These are phyloP conservation scores for Saposhnikovia divaricata DNA, from an alignment of 129 eudicot species.

Conservation along the genomic window DNA sequence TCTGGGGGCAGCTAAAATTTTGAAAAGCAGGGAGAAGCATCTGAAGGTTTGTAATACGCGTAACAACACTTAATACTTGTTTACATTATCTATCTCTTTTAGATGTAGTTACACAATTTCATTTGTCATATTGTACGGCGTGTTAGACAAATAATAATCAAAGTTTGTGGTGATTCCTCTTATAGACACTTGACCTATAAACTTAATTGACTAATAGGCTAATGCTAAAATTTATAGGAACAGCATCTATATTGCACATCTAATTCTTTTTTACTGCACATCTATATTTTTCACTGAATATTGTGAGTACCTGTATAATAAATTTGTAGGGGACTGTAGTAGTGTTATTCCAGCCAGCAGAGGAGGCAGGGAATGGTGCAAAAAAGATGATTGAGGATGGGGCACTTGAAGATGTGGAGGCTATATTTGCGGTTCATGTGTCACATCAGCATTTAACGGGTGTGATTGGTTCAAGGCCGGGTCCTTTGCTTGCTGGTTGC, in stretches of 20 bases:
- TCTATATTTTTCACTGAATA: background rate
- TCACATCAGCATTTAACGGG: slow-evolving; percentile 64
- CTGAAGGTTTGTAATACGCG: slow-evolving; percentile 16
- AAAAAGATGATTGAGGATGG: slow-evolving; percentile 81
- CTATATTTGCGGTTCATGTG: slow-evolving; percentile 76
- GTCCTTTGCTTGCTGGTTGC: slow-evolving; percentile 85
- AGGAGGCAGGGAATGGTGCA: slow-evolving; percentile 97
- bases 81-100: background rate
- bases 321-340: slow-evolving; percentile 69
- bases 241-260: background rate
- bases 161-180: background rate
- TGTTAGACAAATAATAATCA: background rate
- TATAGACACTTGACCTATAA: background rate
- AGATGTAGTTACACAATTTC: background rate
- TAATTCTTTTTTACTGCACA: no score
- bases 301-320: background rate
- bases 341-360: slow-evolving; percentile 90
- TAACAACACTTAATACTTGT: background rate
- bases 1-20: slow-evolving; percentile 50
- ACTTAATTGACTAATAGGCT: background rate
- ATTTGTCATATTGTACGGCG: no score
- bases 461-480: slow-evolving; percentile 77
- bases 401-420: slow-evolving; percentile 69
- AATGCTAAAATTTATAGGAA: background rate
- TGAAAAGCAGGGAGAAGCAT: slow-evolving; percentile 34